Percentiles rank a stretch among this genome's conserved stretches.
These are phyloP conservation scores for Epichloe bromicola DNA, from an alignment of 2,329 filamentous ascomycete genomes.

Conservation along the genomic window DNA sequence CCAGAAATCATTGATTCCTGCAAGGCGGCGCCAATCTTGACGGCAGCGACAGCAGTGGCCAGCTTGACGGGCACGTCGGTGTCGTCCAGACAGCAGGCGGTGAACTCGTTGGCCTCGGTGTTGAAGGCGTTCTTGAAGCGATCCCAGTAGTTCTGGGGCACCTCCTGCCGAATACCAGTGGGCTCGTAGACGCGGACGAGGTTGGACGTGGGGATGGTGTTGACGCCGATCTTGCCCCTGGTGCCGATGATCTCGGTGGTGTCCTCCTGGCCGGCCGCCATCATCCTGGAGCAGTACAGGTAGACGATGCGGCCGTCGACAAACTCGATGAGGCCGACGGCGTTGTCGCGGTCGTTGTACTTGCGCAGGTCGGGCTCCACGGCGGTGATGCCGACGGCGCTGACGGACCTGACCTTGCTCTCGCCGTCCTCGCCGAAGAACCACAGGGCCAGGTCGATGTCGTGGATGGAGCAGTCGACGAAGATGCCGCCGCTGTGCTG, in stretches of 20 bases:
- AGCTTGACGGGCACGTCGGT: slow-evolving; percentile 42
- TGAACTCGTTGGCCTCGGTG: slow-evolving; percentile 51
- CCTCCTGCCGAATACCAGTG: slow-evolving; percentile 36
- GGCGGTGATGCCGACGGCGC: slow-evolving; percentile 16
- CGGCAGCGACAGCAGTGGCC: slow-evolving; percentile 41
- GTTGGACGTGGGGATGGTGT: slow-evolving; percentile 40
- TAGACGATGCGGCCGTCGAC: slow-evolving; percentile 49
- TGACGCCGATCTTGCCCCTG: slow-evolving; percentile 48
- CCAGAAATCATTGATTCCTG: slow-evolving; percentile 43
- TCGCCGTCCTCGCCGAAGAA: slow-evolving; percentile 17
- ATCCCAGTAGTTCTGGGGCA: slow-evolving; percentile 49
- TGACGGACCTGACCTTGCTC: slow-evolving; percentile 14
- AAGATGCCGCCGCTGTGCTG: slow-evolving; percentile 55
- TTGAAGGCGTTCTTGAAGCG: slow-evolving; percentile 51
- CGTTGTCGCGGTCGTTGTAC: slow-evolving; percentile 19
- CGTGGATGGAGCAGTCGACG: slow-evolving; percentile 56
- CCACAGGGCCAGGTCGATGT: slow-evolving; percentile 33
- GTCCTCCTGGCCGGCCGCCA: slow-evolving; percentile 55
- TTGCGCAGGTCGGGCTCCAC: slow-evolving; percentile 15
- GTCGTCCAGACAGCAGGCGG: slow-evolving; percentile 42
- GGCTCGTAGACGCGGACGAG: slow-evolving; percentile 42
- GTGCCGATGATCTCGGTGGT: slow-evolving; percentile 56
- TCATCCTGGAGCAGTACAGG: slow-evolving; percentile 52
- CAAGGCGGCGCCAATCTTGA: slow-evolving; percentile 47
- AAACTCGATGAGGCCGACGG: slow-evolving; percentile 49